A percentile compares a stretch with the other conserved stretches of the same genome.
phyloP scores from a whole-genome alignment of 2,329 filamentous ascomycete species.

The Fusarium annulatum region DNA sequence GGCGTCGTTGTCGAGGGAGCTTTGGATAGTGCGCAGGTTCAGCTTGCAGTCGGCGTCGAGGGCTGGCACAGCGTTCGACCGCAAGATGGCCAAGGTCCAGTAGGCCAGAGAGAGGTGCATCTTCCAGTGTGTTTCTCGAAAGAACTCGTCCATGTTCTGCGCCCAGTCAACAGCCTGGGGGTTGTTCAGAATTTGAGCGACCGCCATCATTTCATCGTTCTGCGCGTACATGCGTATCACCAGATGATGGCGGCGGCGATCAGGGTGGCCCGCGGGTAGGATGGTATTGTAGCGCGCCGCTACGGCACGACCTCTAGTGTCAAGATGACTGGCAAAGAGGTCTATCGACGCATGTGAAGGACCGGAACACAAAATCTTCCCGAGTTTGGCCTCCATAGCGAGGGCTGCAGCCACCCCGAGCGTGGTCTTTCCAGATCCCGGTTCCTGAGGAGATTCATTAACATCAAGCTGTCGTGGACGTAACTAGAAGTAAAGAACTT shows the following conservation, averaged over 20 bases:
- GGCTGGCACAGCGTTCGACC: not conserved
- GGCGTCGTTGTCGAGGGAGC: not conserved
- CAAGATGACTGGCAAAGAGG: slow-evolving; percentile 13
- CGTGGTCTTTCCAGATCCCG: slow-evolving; percentile 35
- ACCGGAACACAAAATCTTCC: slow-evolving; percentile 12
- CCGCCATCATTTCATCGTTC: not conserved
- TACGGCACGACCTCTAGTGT: not conserved
- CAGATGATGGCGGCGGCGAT: not conserved
- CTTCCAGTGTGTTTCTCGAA: not conserved
- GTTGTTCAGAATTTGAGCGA: not conserved
- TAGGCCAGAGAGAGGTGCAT: slow-evolving; percentile 24
- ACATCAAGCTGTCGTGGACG: not conserved
- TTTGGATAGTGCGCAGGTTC: not conserved
- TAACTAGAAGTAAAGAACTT: not conserved
- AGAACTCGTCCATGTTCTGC: not conserved
- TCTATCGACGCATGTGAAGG: slow-evolving; percentile 4
- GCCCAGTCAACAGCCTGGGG: not conserved
- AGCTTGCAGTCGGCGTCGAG: slow-evolving; percentile 15
- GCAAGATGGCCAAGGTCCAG: slow-evolving; percentile 23
- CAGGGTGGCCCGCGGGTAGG: not conserved
- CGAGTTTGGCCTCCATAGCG: slow-evolving; percentile 10
- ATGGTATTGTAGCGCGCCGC: not conserved
- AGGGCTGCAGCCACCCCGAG: not conserved
- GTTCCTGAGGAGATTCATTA: not conserved
- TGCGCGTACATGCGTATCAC: slow-evolving; percentile 8